These are phyloP conservation scores for Aureobasidium sp. DNA, from an alignment of 2,329 filamentous ascomycete genomes.

Conservation along the genomic window DNA sequence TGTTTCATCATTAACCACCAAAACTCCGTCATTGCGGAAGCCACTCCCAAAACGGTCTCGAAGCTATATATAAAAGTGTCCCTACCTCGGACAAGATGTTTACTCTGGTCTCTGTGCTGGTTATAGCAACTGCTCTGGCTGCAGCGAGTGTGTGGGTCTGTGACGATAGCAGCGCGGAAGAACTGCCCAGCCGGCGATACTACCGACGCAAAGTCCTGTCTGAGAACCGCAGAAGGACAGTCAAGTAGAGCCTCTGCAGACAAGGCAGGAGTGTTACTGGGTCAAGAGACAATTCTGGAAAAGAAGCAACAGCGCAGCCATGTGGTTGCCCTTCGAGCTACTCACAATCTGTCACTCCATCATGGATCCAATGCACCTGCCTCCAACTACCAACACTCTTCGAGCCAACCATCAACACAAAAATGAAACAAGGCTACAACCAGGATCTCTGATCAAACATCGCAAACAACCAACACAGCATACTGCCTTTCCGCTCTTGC, in stretches of 20 bases:
- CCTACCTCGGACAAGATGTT: neutral
- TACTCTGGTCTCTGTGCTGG: constrained; percentile 4
- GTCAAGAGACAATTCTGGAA: neutral
- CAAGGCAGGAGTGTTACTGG: neutral
- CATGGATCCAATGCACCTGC: neutral
- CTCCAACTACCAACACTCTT: neutral
- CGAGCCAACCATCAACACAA: neutral
- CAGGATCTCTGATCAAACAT: neutral
- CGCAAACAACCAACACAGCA: neutral
- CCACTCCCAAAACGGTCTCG: neutral
- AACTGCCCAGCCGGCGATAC: constrained; percentile 2
- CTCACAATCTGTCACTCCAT: constrained; percentile 8
- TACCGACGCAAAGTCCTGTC: neutral
- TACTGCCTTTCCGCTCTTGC: constrained; percentile 8
- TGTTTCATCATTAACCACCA: neutral
- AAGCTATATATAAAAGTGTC: neutral
- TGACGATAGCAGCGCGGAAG: neutral
- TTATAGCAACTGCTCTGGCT: neutral
- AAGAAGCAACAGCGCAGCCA: neutral
- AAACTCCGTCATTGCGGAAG: neutral
- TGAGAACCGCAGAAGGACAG: neutral
- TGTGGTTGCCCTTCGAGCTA: neutral
- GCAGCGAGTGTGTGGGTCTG: constrained; percentile 7
- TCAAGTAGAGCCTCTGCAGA: neutral
- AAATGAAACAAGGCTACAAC: neutral